These are phyloP conservation scores for Dendrobium nobile DNA, from an alignment of 106 monocot genomes.

Conservation along the genomic window DNA sequence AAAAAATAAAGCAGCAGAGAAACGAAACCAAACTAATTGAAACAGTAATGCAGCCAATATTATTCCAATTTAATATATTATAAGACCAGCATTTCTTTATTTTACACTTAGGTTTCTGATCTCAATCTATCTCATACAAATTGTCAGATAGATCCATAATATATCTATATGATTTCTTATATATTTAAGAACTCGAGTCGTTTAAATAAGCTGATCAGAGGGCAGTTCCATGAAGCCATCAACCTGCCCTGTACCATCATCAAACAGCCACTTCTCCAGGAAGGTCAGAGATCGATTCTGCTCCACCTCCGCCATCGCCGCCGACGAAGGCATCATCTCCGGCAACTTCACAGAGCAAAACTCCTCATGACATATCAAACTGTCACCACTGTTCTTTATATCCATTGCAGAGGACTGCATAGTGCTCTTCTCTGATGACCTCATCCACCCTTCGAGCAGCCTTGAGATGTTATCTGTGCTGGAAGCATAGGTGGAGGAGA, in stretches of 20 bases:
- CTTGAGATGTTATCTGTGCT: conserved; percentile 56
- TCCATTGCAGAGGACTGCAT: too few relatives aligned
- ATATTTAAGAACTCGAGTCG: not conserved
- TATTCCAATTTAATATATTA: not conserved
- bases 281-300: conserved; percentile 11
- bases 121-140: not conserved
- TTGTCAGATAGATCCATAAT: too few relatives aligned
- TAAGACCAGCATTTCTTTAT: not conserved
- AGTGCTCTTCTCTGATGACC: not conserved
- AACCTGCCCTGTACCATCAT: conserved; percentile 25
- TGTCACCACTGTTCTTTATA: too few relatives aligned
- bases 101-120: not conserved
- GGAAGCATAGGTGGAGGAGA: conserved; percentile 32
- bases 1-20: too few relatives aligned
- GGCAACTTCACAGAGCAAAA: not conserved
- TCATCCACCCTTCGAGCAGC: conserved; percentile 43
- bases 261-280: conserved; percentile 42
- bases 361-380: not conserved
- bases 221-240: conserved; percentile 13
- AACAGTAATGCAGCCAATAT: not conserved
- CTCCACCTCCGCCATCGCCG: not conserved
- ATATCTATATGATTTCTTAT: not conserved
- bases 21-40: too few relatives aligned
- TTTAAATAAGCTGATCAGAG: not conserved
- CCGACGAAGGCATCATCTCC: not conserved